phyloP scores from a whole-genome alignment of 2,329 filamentous ascomycete species.

The Aureobasidium namibiae region DNA sequence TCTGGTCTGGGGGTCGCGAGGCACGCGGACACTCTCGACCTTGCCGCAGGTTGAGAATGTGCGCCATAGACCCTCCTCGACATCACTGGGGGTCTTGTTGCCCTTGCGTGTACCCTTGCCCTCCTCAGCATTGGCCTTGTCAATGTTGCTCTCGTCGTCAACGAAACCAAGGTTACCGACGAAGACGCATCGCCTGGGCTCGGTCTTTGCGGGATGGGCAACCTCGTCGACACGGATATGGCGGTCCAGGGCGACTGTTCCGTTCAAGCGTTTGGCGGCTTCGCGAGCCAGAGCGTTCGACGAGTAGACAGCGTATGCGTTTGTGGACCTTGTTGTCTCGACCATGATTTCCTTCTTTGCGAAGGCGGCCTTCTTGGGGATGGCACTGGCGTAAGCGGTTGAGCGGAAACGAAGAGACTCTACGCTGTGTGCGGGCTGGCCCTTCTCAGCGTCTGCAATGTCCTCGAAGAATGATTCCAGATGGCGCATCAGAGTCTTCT shows the following conservation, averaged over 20 bases:
- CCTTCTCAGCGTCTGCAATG: constrained; percentile 35
- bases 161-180: constrained; percentile 95
- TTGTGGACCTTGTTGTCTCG: constrained; percentile 83
- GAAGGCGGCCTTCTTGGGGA: constrained; percentile 91
- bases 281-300: constrained; percentile 65
- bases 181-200: constrained; percentile 87
- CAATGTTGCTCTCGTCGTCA: constrained; percentile 72
- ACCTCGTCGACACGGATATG: constrained; percentile 88
- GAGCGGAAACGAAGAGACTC: constrained; percentile 93
- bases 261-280: constrained; percentile 72
- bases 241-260: constrained; percentile 71
- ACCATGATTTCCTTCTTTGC: constrained; percentile 87
- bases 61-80: constrained; percentile 88
- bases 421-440: constrained; percentile 56
- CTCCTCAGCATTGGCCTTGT: constrained; percentile 52
- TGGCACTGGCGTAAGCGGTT: constrained; percentile 69
- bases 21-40: constrained; percentile 87
- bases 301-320: constrained; percentile 88
- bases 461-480: constrained; percentile 64
- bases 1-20: constrained; percentile 80
- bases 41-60: constrained; percentile 69
- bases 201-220: constrained; percentile 73
- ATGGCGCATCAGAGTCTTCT: constrained; percentile 69
- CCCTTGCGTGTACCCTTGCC: constrained; percentile 57
- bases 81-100: constrained; percentile 64